A percentile compares a stretch with the other conserved stretches of the same genome.
phyloP scores from a whole-genome alignment of 2,329 filamentous ascomycete species.

The Pyricularia pennisetigena region DNA sequence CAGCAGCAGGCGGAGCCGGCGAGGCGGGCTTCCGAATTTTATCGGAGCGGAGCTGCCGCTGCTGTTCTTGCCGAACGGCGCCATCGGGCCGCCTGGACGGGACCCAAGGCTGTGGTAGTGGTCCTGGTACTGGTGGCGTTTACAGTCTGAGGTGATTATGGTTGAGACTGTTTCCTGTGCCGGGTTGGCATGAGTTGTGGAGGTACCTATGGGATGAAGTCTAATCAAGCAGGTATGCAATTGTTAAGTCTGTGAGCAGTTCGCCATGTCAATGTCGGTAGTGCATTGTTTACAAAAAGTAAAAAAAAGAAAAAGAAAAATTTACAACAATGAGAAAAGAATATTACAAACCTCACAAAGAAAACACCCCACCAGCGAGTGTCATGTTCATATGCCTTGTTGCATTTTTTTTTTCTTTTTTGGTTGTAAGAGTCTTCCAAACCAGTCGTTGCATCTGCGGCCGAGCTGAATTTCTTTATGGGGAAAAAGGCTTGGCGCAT shows the following conservation, averaged over 20 bases:
- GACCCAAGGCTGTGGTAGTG: background rate
- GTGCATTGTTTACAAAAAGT: no score
- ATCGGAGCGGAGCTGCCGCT: background rate
- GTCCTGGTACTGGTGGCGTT: background rate
- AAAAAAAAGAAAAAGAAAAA: no score
- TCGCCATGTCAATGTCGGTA: background rate
- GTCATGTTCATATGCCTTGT: no score
- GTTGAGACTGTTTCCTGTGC: background rate
- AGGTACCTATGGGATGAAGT: background rate
- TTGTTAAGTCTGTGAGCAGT: background rate
- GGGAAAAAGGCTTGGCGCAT: no score
- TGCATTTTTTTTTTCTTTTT: no score
- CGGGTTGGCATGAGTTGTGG: background rate
- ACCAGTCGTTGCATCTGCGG: no score
- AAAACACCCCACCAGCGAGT: no score
- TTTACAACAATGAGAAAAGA: no score
- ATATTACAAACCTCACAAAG: no score
- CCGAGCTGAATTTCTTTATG: no score
- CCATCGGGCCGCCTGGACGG: background rate
- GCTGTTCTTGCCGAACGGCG: background rate
- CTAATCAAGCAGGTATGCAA: background rate
- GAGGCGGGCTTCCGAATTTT: background rate
- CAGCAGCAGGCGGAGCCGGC: background rate
- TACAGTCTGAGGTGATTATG: no score
- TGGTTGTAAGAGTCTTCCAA: no score